phyloP scores from a whole-genome alignment of 345 rosid genomes.

The Corchorus capsularis region DNA sequence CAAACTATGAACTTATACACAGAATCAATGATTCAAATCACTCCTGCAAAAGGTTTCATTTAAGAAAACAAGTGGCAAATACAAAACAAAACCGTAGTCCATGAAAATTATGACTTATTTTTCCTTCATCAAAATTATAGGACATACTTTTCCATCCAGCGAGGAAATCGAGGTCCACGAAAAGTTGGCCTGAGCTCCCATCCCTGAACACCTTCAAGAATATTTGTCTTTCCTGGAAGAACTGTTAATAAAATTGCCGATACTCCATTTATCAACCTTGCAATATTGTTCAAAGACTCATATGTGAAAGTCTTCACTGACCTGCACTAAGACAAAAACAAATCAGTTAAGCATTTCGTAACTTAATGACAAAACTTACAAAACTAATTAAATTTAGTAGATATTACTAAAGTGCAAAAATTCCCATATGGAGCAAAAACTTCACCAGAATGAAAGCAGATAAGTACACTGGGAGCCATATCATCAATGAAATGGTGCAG shows the following conservation, averaged over 20 bases:
- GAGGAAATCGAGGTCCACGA: slow-evolving; percentile 88
- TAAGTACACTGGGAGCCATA: background rate
- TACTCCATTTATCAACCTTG: slow-evolving; percentile 77
- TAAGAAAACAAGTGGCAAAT: background rate
- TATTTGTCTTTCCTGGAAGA: slow-evolving; percentile 74
- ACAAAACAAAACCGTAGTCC: background rate
- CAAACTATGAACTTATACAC: background rate
- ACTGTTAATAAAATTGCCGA: slow-evolving; percentile 74
- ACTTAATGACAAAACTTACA: background rate
- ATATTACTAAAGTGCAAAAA: background rate
- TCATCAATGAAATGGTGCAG: background rate
- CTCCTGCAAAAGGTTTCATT: background rate
- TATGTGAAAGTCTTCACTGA: slow-evolving; percentile 90
- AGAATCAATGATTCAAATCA: background rate
- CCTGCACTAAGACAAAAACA: slow-evolving; percentile 58
- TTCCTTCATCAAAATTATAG: background rate
- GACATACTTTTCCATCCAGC: slow-evolving; percentile 92
- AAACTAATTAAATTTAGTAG: background rate
- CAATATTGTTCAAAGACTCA: slow-evolving; percentile 81
- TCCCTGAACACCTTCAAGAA: slow-evolving; percentile 91
- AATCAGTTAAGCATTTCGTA: slow-evolving; percentile 19
- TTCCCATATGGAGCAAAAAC: background rate
- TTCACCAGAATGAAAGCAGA: background rate
- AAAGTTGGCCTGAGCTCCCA: slow-evolving; percentile 97
- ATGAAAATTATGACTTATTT: background rate